Base-by-base conservation (phyloP, 2,329 filamentous ascomycete species). In the Thielaviopsis musarum region DNA sequence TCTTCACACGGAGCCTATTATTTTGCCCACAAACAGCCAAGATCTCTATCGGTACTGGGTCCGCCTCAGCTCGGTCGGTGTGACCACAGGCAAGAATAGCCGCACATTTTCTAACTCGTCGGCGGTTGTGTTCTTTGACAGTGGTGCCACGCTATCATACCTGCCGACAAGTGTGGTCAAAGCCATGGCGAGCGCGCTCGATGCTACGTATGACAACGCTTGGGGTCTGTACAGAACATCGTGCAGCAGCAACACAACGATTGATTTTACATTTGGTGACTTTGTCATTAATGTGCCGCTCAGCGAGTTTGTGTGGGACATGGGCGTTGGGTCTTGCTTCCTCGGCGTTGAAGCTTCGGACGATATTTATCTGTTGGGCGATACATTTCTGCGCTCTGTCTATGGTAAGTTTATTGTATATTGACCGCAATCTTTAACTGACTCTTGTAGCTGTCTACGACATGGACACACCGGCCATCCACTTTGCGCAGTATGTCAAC, bases 101-200 rank as follows among this genome's bases (percentile, higher is more conserved):
- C 61, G 60, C 26, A 65, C 62, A 7, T 66, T 66, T 61, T 22
- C 61, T 49, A 54, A 65, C 61, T 71, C 70, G 48, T 69, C 74
- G 17, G 64, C 74, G 9, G 69, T 74, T 28, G 75, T 79, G 30
- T 75, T 83, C 56, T 74, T 87, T 26, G 83, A 87, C 69, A 83
- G 80, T 15, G 85, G 85, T 60, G 84, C 80, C 62, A 85, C 81
- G 51, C 72, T 87, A 59, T 84, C 79, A 68, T 81, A 84, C 63
- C 75, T 89, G 1, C 85, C 85, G 2, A 71, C 79, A 61, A 66
- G 72, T 34, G 69, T 86, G 61, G 76, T 80, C 61, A 63, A 70
- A 28, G 64, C 68, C 34, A 70, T 83, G 38, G 73, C 71, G 66
- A 60, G 69, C 57, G 66, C 73, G 65, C 61, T 81, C 7, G 74